Conservation (phyloP, 352 stramenopile genomes). For the Phytophthora pistaciae region DNA sequence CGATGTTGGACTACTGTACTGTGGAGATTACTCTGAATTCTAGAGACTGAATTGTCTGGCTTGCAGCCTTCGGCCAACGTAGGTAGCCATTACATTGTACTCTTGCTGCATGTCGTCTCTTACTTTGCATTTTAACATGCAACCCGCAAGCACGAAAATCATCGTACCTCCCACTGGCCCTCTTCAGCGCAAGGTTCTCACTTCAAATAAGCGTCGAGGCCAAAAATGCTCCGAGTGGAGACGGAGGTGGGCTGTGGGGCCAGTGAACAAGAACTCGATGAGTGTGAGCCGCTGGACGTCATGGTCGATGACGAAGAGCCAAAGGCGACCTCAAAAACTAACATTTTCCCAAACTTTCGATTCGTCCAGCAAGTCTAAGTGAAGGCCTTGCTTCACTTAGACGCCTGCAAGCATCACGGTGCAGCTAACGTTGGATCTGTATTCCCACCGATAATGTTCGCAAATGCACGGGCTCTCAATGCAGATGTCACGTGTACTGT, state of each 20-base stretch:
- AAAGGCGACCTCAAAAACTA: neutral
- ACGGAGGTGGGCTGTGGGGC: neutral
- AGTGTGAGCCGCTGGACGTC: neutral
- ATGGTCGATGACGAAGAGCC: neutral
- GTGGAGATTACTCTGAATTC: neutral
- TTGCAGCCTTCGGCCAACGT: neutral
- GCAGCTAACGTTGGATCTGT: slow-evolving; percentile 6
- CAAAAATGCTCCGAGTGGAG: too few relatives aligned
- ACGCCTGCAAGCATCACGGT: neutral
- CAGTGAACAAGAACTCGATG: slow-evolving; percentile 1
- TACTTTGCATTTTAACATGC: neutral
- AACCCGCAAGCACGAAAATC: neutral
- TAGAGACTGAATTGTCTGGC: neutral
- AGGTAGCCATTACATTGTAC: too few relatives aligned
- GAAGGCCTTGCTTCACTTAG: slow-evolving; percentile 2
- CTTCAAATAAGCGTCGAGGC: slow-evolving; percentile 9
- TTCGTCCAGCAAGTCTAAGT: neutral
- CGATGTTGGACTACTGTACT: too few relatives aligned
- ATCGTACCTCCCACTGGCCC: too few relatives aligned
- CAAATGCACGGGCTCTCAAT: slow-evolving; percentile 4
- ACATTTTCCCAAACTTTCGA: neutral
- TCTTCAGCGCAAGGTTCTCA: slow-evolving; percentile 7
- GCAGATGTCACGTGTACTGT: neutral
- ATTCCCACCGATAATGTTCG: slow-evolving; percentile 7
- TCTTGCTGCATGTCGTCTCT: neutral